phyloP scores from a whole-genome alignment of 2,329 filamentous ascomycete genomes.

The Botrytis cinerea region DNA sequence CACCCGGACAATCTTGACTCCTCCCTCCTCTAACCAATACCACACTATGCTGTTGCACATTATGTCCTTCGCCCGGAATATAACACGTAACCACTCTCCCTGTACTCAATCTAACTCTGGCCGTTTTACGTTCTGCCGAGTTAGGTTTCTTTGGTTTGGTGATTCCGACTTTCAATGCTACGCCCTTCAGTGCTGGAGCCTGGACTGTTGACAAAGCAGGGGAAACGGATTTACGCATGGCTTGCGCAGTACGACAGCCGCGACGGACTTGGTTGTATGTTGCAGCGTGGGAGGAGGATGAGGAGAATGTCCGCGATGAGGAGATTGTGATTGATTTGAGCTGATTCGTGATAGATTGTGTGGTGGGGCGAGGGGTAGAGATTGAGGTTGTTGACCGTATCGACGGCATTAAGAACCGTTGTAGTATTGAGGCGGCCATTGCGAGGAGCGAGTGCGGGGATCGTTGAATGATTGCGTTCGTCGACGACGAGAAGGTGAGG shows the following conservation, averaged over 20 bases:
- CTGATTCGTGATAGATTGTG: conserved; percentile 26
- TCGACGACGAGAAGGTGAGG: neutral
- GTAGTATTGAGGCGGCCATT: conserved; percentile 14
- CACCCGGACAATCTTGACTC: conserved; percentile 96
- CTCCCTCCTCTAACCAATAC: conserved; percentile 93
- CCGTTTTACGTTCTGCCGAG: conserved; percentile 94
- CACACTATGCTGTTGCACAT: conserved; percentile 98
- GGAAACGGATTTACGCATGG: conserved; percentile 81
- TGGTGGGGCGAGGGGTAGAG: neutral
- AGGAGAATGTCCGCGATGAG: conserved; percentile 38
- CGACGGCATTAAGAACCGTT: conserved; percentile 7
- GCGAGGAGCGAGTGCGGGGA: neutral
- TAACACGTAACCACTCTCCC: conserved; percentile 89
- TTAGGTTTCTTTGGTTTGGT: conserved; percentile 99
- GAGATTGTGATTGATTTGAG: conserved; percentile 37
- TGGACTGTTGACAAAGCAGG: conserved; percentile 72
- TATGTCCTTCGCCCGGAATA: conserved; percentile 97
- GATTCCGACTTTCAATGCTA: conserved; percentile 91
- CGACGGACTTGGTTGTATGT: conserved; percentile 25
- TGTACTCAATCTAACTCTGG: conserved; percentile 83
- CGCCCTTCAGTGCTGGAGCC: conserved; percentile 86
- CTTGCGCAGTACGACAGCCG: conserved; percentile 77
- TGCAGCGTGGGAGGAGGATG: neutral
- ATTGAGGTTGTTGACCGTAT: neutral
- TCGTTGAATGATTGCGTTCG: neutral